phyloP scores from a whole-genome alignment of 805 yeast species.

The Schizosaccharomyces lindneri region DNA sequence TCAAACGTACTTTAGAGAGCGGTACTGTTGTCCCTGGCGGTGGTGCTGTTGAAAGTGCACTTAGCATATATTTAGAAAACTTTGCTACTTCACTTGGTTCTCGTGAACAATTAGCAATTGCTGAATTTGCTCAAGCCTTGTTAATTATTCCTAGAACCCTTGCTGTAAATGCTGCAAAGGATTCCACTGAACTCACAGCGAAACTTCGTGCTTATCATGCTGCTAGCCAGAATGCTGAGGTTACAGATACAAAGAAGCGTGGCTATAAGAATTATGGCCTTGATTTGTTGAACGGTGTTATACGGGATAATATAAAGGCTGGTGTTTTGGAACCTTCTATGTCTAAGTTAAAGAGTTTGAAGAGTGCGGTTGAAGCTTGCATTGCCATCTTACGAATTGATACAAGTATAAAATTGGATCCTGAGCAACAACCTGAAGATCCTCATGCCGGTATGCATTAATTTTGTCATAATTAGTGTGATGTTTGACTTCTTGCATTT shows the following conservation, averaged over 20 bases:
- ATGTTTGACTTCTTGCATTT: neutral
- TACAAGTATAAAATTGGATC: conserved; percentile 92
- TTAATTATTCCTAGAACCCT: conserved; percentile 85
- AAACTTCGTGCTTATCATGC: conserved; percentile 91
- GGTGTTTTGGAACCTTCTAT: conserved; percentile 94
- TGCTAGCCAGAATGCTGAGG: conserved; percentile 66
- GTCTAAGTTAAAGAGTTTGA: conserved; percentile 74
- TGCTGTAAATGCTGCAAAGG: conserved; percentile 94
- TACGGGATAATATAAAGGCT: conserved; percentile 54
- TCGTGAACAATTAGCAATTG: conserved; percentile 91
- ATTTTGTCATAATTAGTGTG: neutral
- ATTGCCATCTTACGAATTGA: conserved; percentile 91
- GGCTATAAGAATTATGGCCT: conserved; percentile 78
- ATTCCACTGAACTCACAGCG: conserved; percentile 80
- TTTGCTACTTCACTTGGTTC: conserved; percentile 73
- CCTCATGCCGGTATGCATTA: conserved; percentile 2
- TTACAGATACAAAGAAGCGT: conserved; percentile 62
- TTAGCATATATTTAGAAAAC: conserved; percentile 81
- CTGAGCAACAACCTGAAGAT: conserved; percentile 24
- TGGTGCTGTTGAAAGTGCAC: conserved; percentile 94
- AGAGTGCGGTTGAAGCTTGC: conserved; percentile 88
- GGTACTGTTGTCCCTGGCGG: conserved; percentile 96
- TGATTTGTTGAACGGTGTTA: conserved; percentile 74
- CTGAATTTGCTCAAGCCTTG: conserved; percentile 82
- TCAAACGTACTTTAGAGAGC: conserved; percentile 82